Base-by-base conservation (phyloP, 2,329 filamentous ascomycete species). In the Colletotrichum eremochloae region DNA sequence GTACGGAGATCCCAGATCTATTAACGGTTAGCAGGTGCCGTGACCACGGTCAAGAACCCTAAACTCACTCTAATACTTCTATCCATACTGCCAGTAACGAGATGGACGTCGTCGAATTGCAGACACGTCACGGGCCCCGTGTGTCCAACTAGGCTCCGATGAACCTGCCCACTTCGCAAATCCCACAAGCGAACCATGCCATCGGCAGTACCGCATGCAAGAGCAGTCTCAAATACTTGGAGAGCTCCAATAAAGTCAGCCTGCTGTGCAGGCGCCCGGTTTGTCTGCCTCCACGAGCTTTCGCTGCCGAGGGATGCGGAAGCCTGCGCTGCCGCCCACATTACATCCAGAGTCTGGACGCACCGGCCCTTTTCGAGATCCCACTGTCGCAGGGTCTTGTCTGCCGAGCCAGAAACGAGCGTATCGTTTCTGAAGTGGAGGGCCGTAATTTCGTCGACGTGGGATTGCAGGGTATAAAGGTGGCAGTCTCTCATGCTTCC, bases 1-100 rank as follows among this genome's bases (percentile, higher is more conserved):
- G 95, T 98, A 67, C 96, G 93, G 68, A 99, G 92, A 83, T 99
- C 96, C 96, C 96, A 99, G 80, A 99, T 98, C 95, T 98, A 79
- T 68, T n/a, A n/a, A 14, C 3, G 12, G 40, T 62, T 29, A 55
- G 62, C 31, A 48, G 57, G 56, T 11, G 36, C 20, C 6, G 18
- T 52, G 8, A 40, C 33, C 14, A 40, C 29, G 24, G 33, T 18
- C 1, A 58, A 24, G 2, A 18, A 29, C n/a, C 3, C 24, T 7
- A 11, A 24, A 88, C 94, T 89, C 88, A 98, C 96, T 84, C 96
- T 88, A 80, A 99, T 94, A 80, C 96, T 98, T 79, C 96, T 89
- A 82, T 99, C 96, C 78, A 93, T 83, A 82, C 95, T 97, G 68
- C 95, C 96, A 29, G 96, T 99, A 61, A 99, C 94, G 69, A 99